Evolutionary conservation across 345 rosid genomes (phyloP).

Genomic region (Eucalyptus melliodora): DNA sequence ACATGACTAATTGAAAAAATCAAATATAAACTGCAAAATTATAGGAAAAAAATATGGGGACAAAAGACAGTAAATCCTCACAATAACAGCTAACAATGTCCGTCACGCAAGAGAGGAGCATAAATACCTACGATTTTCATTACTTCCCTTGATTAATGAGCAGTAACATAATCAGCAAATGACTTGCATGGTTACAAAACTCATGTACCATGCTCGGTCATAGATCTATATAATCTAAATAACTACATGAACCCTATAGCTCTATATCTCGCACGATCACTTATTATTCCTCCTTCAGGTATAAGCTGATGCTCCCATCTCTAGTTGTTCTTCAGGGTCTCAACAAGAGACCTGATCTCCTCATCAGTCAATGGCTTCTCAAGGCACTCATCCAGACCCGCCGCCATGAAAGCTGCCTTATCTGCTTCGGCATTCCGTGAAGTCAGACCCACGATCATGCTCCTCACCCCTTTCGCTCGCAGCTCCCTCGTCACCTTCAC

Average conservation of each 20-base stretch:
- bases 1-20: neutral
- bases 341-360: neutral
- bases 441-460: slow-evolving; percentile 20
- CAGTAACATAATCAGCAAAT: neutral
- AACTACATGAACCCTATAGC: neutral
- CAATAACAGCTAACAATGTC: neutral
- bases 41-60: neutral
- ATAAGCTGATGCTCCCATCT: neutral
- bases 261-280: neutral
- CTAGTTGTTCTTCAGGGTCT: neutral
- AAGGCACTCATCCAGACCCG: slow-evolving; percentile 12
- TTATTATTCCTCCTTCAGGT: neutral
- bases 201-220: neutral
- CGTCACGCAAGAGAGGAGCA: neutral
- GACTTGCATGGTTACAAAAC: neutral
- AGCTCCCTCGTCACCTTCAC: slow-evolving; percentile 15
- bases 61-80: neutral
- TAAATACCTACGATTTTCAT: neutral
- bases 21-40: neutral
- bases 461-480: slow-evolving; percentile 10
- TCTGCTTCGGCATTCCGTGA: neutral
- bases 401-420: neutral
- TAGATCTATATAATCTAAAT: neutral
- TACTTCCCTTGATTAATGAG: neutral
- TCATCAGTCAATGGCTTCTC: slow-evolving; percentile 13